Conservation (phyloP, 1,139 yeast species). For the Schwanniomyces etchellsii region DNA sequence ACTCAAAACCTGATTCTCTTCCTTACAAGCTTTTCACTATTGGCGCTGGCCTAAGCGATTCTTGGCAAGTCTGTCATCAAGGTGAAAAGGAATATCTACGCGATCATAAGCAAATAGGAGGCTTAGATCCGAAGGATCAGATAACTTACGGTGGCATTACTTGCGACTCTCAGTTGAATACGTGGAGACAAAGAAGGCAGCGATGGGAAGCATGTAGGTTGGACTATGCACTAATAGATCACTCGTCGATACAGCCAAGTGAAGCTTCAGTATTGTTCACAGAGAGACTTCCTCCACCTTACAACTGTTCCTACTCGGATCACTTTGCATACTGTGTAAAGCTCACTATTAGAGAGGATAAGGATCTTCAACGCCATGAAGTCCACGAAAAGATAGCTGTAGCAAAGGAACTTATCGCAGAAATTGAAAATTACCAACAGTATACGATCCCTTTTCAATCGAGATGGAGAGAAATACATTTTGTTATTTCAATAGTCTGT, state of each 20-base stretch:
- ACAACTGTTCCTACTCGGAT: slow-evolving; percentile 75
- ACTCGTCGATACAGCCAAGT: slow-evolving; percentile 43
- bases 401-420: slow-evolving; percentile 51
- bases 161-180: slow-evolving; percentile 79
- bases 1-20: slow-evolving; percentile 80
- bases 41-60: slow-evolving; percentile 68
- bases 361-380: slow-evolving; percentile 3
- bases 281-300: slow-evolving; percentile 51
- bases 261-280: slow-evolving; percentile 69
- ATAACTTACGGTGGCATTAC: slow-evolving; percentile 74
- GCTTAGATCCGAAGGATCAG: slow-evolving; percentile 62
- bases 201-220: slow-evolving; percentile 79
- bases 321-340: slow-evolving; percentile 84
- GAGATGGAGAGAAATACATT: slow-evolving; percentile 61
- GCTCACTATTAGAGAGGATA: slow-evolving; percentile 12
- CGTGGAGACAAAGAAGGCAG: slow-evolving; percentile 68
- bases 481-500: slow-evolving; percentile 46
- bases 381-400: slow-evolving; percentile 22
- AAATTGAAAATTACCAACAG: slow-evolving; percentile 50
- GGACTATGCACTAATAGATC: slow-evolving; percentile 82
- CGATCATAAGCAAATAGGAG: slow-evolving; percentile 35
- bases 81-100: slow-evolving; percentile 12
- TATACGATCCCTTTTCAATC: slow-evolving; percentile 57
- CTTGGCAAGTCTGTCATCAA: slow-evolving; percentile 74
- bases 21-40: slow-evolving; percentile 70